Conservation (phyloP, 116 monocot genomes). For the Papilionanthe hybrid region DNA sequence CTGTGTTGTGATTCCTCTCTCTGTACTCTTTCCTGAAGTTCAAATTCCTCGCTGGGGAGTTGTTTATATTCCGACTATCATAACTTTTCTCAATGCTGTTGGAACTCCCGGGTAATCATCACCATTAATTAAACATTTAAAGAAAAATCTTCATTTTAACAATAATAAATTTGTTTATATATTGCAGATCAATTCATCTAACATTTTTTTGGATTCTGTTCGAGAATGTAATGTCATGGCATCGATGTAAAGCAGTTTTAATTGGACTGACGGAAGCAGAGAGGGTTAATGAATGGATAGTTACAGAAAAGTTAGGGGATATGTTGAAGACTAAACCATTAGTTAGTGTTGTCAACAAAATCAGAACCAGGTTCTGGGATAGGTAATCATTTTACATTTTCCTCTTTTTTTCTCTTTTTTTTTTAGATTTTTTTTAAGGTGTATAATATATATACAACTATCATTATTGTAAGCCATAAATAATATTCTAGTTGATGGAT, state of each 20-base stretch:
- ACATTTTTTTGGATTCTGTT: slow-evolving; percentile 19
- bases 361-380: slow-evolving; percentile 16
- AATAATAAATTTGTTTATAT: not conserved
- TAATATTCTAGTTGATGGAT: no score
- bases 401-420: no score
- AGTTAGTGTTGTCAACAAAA: slow-evolving; percentile 9
- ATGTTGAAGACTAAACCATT: slow-evolving; percentile 12
- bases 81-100: slow-evolving; percentile 28
- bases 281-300: slow-evolving; percentile 24
- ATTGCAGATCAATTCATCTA: slow-evolving; percentile 18
- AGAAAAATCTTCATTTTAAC: not conserved
- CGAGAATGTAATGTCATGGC: slow-evolving; percentile 23
- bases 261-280: slow-evolving; percentile 13
- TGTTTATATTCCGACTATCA: slow-evolving; percentile 27
- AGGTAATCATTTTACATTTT: slow-evolving; percentile 2
- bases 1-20: slow-evolving; percentile 31
- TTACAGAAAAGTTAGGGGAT: slow-evolving; percentile 22
- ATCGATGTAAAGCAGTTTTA: slow-evolving; percentile 19
- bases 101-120: slow-evolving; percentile 32
- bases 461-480: no score
- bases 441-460: no score
- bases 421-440: no score
- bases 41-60: slow-evolving; percentile 31
- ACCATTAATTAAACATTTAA: no score
- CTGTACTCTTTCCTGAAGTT: slow-evolving; percentile 26